These are phyloP conservation scores for Aspergillus brunneoviolaceus DNA, from an alignment of 2,329 filamentous ascomycete genomes.

Conservation along the genomic window DNA sequence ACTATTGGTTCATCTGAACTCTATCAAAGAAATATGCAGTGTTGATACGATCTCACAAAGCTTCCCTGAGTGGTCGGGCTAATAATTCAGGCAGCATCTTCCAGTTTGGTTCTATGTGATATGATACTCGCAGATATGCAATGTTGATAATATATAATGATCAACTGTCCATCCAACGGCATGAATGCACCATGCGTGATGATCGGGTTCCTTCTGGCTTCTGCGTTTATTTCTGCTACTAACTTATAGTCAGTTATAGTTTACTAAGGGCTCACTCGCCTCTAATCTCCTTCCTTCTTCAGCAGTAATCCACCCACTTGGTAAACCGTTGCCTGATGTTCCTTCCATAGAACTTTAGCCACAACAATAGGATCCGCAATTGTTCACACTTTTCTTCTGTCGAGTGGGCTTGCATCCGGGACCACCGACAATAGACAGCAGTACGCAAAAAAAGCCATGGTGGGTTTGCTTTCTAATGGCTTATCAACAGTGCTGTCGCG, in stretches of 20 bases:
- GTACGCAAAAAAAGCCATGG: neutral
- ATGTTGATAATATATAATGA: neutral
- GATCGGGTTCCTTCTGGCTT: neutral
- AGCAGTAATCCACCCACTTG: conserved; percentile 7
- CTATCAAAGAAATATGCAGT: neutral
- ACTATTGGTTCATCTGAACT: conserved; percentile 9
- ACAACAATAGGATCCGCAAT: conserved; percentile 14
- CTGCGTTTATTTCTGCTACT: neutral
- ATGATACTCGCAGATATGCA: neutral
- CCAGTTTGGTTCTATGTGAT: neutral
- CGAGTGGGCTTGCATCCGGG: neutral
- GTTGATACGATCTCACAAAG: neutral
- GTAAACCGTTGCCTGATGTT: conserved; percentile 18
- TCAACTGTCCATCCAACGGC: neutral
- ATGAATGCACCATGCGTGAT: neutral
- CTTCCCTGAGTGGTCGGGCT: neutral
- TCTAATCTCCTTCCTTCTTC: conserved; percentile 12
- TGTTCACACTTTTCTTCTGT: conserved; percentile 1
- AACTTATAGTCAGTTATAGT: neutral
- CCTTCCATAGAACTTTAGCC: neutral
- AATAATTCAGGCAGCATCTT: neutral
- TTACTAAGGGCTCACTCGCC: neutral
- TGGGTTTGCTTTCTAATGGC: neutral
- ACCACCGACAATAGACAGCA: neutral
- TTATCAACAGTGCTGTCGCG: neutral